Evolutionary conservation across 208 protist species (phyloP).

Genomic region (Lotmaria passim): DNA sequence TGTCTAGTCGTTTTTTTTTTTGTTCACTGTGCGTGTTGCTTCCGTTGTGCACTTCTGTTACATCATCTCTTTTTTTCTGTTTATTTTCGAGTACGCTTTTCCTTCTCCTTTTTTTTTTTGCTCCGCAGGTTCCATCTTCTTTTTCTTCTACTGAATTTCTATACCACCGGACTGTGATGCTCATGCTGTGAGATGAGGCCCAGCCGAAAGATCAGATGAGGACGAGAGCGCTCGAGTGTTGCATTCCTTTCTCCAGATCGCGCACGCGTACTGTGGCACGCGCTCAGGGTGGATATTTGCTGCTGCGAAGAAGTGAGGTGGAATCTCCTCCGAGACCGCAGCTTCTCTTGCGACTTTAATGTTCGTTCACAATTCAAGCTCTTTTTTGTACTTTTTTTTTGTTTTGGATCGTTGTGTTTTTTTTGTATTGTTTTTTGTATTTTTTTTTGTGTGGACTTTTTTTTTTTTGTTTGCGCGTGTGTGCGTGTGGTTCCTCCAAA

Average conservation of each 20-base stretch:
- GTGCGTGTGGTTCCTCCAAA: too few relatives aligned
- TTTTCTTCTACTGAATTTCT: background rate
- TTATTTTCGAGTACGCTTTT: constrained; percentile 1
- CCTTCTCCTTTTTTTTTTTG: background rate
- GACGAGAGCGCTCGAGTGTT: background rate
- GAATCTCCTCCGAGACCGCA: background rate
- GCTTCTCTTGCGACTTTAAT: background rate
- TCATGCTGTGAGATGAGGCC: background rate
- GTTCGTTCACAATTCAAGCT: too few relatives aligned
- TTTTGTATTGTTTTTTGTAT: background rate
- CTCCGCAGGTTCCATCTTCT: constrained; percentile 6
- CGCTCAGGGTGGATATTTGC: background rate
- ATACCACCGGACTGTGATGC: background rate
- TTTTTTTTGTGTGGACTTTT: background rate
- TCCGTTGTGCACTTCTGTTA: constrained; percentile 1
- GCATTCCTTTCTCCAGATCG: background rate
- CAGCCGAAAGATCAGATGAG: constrained; percentile 2
- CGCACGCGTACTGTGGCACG: background rate
- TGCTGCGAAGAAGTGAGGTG: background rate
- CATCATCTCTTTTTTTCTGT: constrained; percentile 7
- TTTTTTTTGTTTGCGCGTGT: background rate
- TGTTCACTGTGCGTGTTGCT: background rate
- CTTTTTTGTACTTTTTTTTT: background rate
- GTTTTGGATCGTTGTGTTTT: background rate
- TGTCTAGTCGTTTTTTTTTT: background rate